Base-by-base conservation (phyloP, 371 early-diverging fungal species). In the Apophysomyces ossiformis region DNA sequence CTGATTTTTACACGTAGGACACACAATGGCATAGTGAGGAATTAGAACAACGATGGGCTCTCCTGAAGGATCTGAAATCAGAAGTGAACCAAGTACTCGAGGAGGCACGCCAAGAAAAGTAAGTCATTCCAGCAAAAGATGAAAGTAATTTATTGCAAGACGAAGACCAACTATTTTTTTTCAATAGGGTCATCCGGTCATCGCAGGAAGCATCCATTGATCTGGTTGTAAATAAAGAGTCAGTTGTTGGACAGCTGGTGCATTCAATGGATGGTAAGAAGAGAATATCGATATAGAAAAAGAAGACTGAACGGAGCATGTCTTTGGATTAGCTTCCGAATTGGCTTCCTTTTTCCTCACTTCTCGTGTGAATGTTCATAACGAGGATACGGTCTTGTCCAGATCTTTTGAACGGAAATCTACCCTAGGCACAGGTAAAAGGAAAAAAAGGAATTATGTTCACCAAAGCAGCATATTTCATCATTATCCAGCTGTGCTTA, bases 11-110 rank as follows among this genome's bases (percentile, higher is more conserved):
- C 38, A 39, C 37, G n/a, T 69, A 75, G 64, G 70, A 83, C 13
- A 66, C 76, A 5, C 62, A 71, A 39, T 92, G 93, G 93, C 65
- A 86, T 45, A 71, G 86, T 54, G 57, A 57, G 12, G 16, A 41
- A 7, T 64, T 92, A 12, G 76, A 80, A 8, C 72, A 76, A 0
- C 89, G 90, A 36, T 93, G 89, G 83, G 63, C 71, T 2, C 64
- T 79, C 0, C 70, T 93, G 66, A 83, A 83, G 44, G 67, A 81
- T 37, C 66, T 92, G 5, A 89, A 90, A 37, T 61, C 69, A 5
- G 80, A 89, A 54, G 87, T 87, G 1, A 92, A 92, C 66, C 86
- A 87, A 43, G 75, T 85, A 6, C 70, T 93, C 13, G 94, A 93
- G 73, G 72, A 72, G 5, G 88, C 88, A 3, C 87, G 94, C 3